phyloP scores from a whole-genome alignment of 768 basidiomycete genomes.

The Suillus discolor region DNA sequence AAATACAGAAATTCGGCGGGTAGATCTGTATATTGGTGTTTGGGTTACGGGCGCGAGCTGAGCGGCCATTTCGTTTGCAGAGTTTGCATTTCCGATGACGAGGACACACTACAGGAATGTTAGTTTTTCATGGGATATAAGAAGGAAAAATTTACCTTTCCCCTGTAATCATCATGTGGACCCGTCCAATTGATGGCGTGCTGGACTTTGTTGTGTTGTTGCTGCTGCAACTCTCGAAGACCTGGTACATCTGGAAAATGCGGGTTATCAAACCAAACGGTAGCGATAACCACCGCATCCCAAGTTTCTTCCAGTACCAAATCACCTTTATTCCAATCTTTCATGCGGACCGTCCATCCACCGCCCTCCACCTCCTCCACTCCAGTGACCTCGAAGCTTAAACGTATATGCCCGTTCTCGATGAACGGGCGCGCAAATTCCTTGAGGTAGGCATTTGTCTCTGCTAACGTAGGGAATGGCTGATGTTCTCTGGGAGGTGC shows the following conservation, averaged over 20 bases:
- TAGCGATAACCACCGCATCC: constrained; percentile 53
- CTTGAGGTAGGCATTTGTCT: constrained; percentile 31
- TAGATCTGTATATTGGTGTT: constrained; percentile 48
- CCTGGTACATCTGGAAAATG: constrained; percentile 48
- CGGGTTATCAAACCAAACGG: constrained; percentile 48
- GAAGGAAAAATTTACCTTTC: constrained; percentile 24
- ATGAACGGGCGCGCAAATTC: constrained; percentile 27
- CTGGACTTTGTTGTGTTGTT: constrained; percentile 35
- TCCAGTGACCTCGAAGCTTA: constrained; percentile 42
- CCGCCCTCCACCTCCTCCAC: constrained; percentile 38
- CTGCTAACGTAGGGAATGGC: constrained; percentile 31
- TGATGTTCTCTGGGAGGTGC: constrained; percentile 23
- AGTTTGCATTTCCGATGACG: constrained; percentile 54
- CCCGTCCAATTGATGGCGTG: constrained; percentile 49
- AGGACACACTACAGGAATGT: constrained; percentile 39
- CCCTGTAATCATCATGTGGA: constrained; percentile 34
- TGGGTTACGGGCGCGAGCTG: constrained; percentile 42
- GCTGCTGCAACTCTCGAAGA: constrained; percentile 36
- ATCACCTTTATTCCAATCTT: constrained; percentile 37
- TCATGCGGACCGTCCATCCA: constrained; percentile 44
- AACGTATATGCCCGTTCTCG: constrained; percentile 36
- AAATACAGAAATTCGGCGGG: constrained; percentile 45
- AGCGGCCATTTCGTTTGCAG: constrained; percentile 53
- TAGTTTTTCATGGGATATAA: neutral
- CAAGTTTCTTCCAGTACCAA: constrained; percentile 39